A percentile compares a stretch with the other conserved stretches of the same genome.
phyloP scores from a whole-genome alignment of 2,329 filamentous ascomycete species.

The Fusarium nematophilum region DNA sequence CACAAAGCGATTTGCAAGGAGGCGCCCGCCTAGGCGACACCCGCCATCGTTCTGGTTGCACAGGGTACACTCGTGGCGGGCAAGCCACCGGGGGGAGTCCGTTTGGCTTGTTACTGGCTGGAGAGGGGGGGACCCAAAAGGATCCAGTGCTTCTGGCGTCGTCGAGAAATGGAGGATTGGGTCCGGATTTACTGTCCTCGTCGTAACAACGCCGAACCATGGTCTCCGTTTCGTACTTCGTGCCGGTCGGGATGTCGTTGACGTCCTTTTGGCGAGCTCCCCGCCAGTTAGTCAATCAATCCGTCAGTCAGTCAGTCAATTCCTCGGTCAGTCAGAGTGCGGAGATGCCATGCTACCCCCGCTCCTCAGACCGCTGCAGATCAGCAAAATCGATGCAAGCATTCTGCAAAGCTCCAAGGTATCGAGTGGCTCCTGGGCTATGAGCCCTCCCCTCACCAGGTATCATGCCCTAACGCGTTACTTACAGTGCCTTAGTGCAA shows the following conservation, averaged over 20 bases:
- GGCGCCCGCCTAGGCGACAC: constrained; percentile 28
- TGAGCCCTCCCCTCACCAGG: constrained; percentile 39
- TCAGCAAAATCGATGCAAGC: constrained; percentile 32
- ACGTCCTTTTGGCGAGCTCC: too few relatives aligned
- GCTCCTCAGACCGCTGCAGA: constrained; percentile 38
- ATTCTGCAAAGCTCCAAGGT: constrained; percentile 28
- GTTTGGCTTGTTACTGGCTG: constrained; percentile 16
- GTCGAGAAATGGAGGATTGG: constrained; percentile 12
- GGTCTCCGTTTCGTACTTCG: constrained; percentile 19
- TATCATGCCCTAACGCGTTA: constrained; percentile 35
- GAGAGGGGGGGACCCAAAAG: constrained; percentile 20
- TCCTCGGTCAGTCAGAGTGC: constrained; percentile 15
- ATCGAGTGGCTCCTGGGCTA: constrained; percentile 34
- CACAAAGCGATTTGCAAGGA: constrained; percentile 27
- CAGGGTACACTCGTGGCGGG: constrained; percentile 27
- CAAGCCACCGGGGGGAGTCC: constrained; percentile 30
- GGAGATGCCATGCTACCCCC: constrained; percentile 23
- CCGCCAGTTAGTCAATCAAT: constrained; percentile 11
- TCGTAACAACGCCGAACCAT: constrained; percentile 23
- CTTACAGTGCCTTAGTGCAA: constrained; percentile 33
- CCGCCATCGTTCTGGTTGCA: constrained; percentile 29
- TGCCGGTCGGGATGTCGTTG: neutral
- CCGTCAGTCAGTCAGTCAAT: constrained; percentile 13
- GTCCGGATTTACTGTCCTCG: constrained; percentile 13
- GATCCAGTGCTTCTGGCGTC: constrained; percentile 14